These are phyloP conservation scores for Coemansia umbellata DNA, from an alignment of 192 early-diverging fungal species.

Conservation along the genomic window DNA sequence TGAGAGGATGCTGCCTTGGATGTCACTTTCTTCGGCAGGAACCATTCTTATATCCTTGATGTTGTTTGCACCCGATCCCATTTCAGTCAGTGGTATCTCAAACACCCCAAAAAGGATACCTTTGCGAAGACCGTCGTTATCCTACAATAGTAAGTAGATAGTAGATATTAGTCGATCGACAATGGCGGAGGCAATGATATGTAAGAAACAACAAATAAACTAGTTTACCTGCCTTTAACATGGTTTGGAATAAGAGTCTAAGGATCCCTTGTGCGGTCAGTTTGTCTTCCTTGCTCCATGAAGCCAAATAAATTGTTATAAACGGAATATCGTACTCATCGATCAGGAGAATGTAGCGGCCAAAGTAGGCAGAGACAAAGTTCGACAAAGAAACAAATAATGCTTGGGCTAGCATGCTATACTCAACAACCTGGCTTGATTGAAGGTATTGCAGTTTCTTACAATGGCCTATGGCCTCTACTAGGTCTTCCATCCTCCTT, in stretches of 20 bases:
- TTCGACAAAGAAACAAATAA: conserved; percentile 17
- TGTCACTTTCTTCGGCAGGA: conserved; percentile 26
- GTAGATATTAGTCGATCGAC: not conserved
- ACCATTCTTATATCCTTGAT: conserved; percentile 38
- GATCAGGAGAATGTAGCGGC: conserved; percentile 29
- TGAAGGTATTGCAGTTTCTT: not conserved
- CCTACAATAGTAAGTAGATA: conserved; percentile 4
- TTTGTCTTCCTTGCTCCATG: conserved; percentile 11
- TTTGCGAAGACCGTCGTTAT: not conserved
- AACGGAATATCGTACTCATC: conserved; percentile 48
- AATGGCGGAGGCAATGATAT: not conserved
- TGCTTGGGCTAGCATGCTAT: not conserved
- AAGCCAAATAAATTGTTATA: conserved; percentile 18
- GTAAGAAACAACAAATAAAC: no score
- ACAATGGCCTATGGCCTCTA: not conserved
- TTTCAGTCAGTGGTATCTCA: conserved; percentile 37
- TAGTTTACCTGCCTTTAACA: conserved; percentile 27
- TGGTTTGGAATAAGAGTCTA: conserved; percentile 21
- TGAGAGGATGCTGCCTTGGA: conserved; percentile 13
- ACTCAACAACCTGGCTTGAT: not conserved
- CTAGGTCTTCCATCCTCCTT: not conserved
- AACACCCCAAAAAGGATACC: conserved; percentile 31
- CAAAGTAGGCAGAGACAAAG: conserved; percentile 5
- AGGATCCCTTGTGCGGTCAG: conserved; percentile 3
- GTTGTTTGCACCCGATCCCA: conserved; percentile 38